phyloP scores from a whole-genome alignment of 371 early-diverging fungal species.

The Saksenaea vasiformis region DNA sequence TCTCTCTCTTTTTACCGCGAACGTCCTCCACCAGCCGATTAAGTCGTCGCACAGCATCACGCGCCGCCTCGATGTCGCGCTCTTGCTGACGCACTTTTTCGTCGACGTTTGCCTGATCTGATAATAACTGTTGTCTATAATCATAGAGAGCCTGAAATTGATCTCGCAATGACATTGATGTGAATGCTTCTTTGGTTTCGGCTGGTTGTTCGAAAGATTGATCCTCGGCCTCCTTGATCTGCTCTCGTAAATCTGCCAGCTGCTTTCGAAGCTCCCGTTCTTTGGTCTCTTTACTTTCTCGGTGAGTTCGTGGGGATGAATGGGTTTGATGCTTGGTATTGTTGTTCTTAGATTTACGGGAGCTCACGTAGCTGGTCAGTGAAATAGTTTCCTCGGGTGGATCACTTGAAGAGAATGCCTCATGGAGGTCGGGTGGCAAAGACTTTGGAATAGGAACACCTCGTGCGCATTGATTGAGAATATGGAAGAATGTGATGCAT shows the following conservation, averaged over 20 bases:
- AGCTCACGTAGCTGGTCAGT: constrained; percentile 53
- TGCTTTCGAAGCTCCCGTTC: constrained; percentile 3
- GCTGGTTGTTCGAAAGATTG: background rate
- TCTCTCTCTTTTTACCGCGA: constrained; percentile 15
- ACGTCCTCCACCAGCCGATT: constrained; percentile 17
- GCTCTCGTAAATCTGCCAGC: constrained; percentile 12
- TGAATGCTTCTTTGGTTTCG: constrained; percentile 8
- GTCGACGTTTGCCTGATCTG: constrained; percentile 16
- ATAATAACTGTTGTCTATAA: constrained; percentile 19
- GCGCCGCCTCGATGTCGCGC: constrained; percentile 21
- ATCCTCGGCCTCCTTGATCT: constrained; percentile 15
- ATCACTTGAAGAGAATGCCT: constrained; percentile 20
- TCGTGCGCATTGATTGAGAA: constrained; percentile 42
- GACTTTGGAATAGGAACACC: constrained; percentile 14
- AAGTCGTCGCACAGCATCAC: constrained; percentile 15
- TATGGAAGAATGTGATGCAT: constrained; percentile 49
- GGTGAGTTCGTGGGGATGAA: background rate
- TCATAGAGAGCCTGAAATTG: constrained; percentile 25
- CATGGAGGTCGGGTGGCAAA: constrained; percentile 22
- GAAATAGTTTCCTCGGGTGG: constrained; percentile 33
- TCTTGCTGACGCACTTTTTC: constrained; percentile 19
- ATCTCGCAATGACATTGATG: constrained; percentile 9
- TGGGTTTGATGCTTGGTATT: background rate
- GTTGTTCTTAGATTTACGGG: constrained; percentile 21
- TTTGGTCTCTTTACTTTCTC: background rate